phyloP scores from a whole-genome alignment of 1,139 yeast genomes.

The Yamadazyma atlantica region DNA sequence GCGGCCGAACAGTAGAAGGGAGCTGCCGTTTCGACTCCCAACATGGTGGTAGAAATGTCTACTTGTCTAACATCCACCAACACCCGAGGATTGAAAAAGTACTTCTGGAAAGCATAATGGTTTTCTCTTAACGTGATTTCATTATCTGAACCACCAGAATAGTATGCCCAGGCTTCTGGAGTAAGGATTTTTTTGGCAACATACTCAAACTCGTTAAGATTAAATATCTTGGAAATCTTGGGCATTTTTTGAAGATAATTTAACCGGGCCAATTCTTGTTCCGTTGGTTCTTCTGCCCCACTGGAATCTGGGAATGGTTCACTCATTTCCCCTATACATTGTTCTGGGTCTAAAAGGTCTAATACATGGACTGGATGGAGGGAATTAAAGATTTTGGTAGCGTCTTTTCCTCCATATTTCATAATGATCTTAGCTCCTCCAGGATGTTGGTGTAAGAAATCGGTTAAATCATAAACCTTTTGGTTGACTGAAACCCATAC shows the following conservation, averaged over 20 bases:
- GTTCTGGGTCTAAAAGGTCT: constrained; percentile 12
- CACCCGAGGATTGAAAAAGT: constrained; percentile 75
- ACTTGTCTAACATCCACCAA: constrained; percentile 58
- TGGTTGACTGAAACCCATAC: constrained; percentile 29
- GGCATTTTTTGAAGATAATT: constrained; percentile 4
- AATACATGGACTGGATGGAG: constrained; percentile 15
- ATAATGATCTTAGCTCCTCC: constrained; percentile 26
- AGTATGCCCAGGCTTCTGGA: constrained; percentile 82
- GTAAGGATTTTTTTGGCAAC: constrained; percentile 70
- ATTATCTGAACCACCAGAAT: constrained; percentile 83
- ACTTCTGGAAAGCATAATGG: constrained; percentile 76
- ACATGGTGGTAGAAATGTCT: constrained; percentile 45
- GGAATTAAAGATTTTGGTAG: constrained; percentile 16
- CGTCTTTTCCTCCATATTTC: constrained; percentile 30
- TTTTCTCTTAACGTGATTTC: constrained; percentile 82
- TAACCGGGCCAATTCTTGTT: constrained; percentile 1
- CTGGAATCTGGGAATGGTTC: constrained; percentile 13
- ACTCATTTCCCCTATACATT: constrained; percentile 17
- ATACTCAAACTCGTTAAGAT: constrained; percentile 67
- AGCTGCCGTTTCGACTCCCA: constrained; percentile 48
- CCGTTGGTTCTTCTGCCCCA: not conserved
- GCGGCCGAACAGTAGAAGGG: constrained; percentile 64
- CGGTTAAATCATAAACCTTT: constrained; percentile 29
- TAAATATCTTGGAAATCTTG: constrained; percentile 4
- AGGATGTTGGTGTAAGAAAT: constrained; percentile 25